phyloP scores from a whole-genome alignment of 768 basidiomycete genomes.

The Suillus placidus region DNA sequence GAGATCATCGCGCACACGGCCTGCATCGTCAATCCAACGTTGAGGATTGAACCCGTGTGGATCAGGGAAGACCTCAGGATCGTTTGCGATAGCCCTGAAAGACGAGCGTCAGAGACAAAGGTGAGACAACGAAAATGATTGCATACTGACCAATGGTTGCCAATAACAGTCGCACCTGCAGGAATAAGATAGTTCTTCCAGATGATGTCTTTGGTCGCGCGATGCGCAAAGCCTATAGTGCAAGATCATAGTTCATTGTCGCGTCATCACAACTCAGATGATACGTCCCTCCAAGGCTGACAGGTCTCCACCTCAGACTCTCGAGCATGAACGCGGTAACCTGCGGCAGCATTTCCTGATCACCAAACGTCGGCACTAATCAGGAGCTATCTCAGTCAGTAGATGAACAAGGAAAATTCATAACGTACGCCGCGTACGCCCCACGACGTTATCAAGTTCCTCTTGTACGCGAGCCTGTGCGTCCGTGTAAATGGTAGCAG shows the following conservation, averaged over 20 bases:
- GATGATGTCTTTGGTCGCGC: conserved; percentile 58
- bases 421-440: conserved; percentile 34
- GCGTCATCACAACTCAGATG: background rate
- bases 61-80: conserved; percentile 54
- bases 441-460: conserved; percentile 55
- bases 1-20: conserved; percentile 29
- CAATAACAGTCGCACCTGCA: conserved; percentile 40
- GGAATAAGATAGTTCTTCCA: conserved; percentile 43
- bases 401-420: background rate
- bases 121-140: background rate
- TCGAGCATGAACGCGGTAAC: conserved; percentile 42
- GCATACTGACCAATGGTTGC: conserved; percentile 39
- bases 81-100: conserved; percentile 47
- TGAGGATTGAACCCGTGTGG: conserved; percentile 58
- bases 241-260: background rate
- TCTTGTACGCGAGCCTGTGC: conserved; percentile 52
- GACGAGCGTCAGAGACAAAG: background rate
- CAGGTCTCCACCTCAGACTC: conserved; percentile 41
- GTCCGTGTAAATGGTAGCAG: conserved; percentile 53
- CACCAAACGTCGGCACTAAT: conserved; percentile 41
- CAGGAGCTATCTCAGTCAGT: background rate
- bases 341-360: conserved; percentile 36
- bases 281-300: conserved; percentile 30
- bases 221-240: conserved; percentile 58
- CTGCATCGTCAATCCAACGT: conserved; percentile 45